Evolutionary conservation across 257 asterid genomes (phyloP).

Genomic region (Solanum ahanhuiri): DNA sequence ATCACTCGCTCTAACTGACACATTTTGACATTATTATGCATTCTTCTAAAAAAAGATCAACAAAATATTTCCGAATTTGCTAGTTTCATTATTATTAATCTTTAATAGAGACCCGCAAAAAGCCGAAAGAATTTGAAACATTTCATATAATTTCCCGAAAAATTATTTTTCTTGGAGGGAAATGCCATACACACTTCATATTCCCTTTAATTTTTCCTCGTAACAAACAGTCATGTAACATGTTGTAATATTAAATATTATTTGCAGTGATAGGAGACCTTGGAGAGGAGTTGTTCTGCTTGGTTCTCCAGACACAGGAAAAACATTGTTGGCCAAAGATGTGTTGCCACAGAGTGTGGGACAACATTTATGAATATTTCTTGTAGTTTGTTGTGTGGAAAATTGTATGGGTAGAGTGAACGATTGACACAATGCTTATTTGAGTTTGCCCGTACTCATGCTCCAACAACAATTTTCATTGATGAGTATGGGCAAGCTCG

Average conservation of each 20-base stretch:
- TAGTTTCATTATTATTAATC: neutral
- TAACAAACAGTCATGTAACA: neutral
- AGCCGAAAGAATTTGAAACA: no score
- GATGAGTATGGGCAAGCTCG: constrained; percentile 91
- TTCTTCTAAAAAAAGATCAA: no score
- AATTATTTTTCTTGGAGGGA: neutral
- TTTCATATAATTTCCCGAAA: no score
- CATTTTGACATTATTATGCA: no score
- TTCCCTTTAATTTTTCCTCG: neutral
- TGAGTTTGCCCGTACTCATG: constrained; percentile 81
- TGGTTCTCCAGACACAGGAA: constrained; percentile 98
- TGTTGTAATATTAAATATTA: neutral
- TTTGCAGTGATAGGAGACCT: no score
- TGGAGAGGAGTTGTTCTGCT: constrained; percentile 47
- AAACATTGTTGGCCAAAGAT: constrained; percentile 93
- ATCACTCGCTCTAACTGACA: no score
- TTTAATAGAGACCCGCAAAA: neutral
- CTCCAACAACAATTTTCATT: constrained; percentile 89
- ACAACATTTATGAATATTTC: constrained; percentile 91
- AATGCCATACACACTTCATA: neutral
- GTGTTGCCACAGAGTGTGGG: constrained; percentile 97
- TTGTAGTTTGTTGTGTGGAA: constrained; percentile 20
- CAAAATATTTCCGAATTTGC: no score
- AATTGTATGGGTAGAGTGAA: constrained; percentile 35
- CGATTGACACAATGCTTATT: constrained; percentile 67